Evolutionary conservation across 208 protist species (phyloP).

Genomic region (Wallacemonas sp.): DNA sequence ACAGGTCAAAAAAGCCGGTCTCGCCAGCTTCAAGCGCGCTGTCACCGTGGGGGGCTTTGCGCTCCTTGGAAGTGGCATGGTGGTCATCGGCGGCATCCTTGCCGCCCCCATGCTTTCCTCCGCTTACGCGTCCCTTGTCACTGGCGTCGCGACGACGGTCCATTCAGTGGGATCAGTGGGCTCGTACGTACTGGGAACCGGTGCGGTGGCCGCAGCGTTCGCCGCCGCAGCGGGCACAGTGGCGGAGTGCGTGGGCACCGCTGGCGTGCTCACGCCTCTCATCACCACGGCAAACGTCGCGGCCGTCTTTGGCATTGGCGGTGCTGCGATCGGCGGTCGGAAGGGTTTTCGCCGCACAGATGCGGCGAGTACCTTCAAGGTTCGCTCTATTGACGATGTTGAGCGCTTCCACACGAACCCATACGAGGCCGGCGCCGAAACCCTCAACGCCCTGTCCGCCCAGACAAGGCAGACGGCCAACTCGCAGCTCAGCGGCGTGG

Average conservation of each 20-base stretch:
- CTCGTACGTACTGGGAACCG: conserved; percentile 42
- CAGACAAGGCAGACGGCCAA: conserved; percentile 6
- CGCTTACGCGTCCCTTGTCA: conserved; percentile 51
- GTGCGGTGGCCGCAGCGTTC: conserved; percentile 47
- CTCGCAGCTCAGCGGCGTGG: conserved; percentile 6
- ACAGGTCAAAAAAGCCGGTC: background rate
- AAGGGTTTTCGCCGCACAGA: conserved; percentile 66
- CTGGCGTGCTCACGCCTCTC: conserved; percentile 50
- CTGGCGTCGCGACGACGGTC: conserved; percentile 45
- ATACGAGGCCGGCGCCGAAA: conserved; percentile 1
- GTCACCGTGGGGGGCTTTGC: conserved; percentile 73
- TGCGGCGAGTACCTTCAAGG: conserved; percentile 58
- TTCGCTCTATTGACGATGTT: conserved; percentile 62
- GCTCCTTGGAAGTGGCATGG: conserved; percentile 49
- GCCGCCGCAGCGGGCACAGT: conserved; percentile 50
- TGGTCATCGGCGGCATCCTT: conserved; percentile 63
- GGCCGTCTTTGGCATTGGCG: conserved; percentile 66
- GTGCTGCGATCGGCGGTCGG: conserved; percentile 66
- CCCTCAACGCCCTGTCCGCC: conserved; percentile 9
- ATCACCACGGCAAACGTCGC: conserved; percentile 71
- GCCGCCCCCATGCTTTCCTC: conserved; percentile 65
- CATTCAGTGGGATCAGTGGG: conserved; percentile 45
- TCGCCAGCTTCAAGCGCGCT: conserved; percentile 30
- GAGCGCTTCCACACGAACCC: conserved; percentile 39
- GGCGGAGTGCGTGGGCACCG: conserved; percentile 63